phyloP scores from a whole-genome alignment of 768 basidiomycete genomes.

The Boletus insuetus region DNA sequence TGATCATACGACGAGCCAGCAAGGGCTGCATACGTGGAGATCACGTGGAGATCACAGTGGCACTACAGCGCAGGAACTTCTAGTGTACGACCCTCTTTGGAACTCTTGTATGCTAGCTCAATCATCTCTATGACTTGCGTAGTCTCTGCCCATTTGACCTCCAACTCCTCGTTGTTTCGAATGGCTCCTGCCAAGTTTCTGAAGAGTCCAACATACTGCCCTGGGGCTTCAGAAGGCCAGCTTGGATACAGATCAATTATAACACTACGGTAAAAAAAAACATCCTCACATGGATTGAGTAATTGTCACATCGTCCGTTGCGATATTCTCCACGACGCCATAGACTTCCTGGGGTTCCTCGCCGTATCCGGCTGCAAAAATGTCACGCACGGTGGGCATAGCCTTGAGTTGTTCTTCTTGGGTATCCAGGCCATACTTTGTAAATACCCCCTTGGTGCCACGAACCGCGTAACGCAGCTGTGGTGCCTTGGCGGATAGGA shows the following conservation, averaged over 20 bases:
- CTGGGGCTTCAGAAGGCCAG: conserved; percentile 60
- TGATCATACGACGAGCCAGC: neutral
- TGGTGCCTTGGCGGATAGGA: conserved; percentile 59
- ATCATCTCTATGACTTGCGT: conserved; percentile 72
- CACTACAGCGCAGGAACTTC: neutral
- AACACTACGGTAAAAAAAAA: conserved; percentile 19
- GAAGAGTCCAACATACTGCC: conserved; percentile 61
- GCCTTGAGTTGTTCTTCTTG: conserved; percentile 77
- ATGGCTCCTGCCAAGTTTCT: conserved; percentile 65
- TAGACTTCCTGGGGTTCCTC: conserved; percentile 60
- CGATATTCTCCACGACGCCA: conserved; percentile 59
- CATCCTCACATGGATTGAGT: conserved; percentile 34
- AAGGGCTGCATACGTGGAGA: conserved; percentile 26
- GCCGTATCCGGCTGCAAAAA: conserved; percentile 50
- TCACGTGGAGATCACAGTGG: conserved; percentile 20
- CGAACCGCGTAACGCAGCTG: conserved; percentile 74
- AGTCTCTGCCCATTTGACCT: conserved; percentile 74
- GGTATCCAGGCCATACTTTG: conserved; percentile 73
- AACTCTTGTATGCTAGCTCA: conserved; percentile 68
- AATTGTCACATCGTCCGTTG: conserved; percentile 39
- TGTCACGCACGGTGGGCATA: conserved; percentile 45
- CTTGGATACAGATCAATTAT: conserved; percentile 34
- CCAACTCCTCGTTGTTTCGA: conserved; percentile 47
- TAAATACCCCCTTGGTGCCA: conserved; percentile 68
- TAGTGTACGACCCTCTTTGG: conserved; percentile 46